phyloP scores from a whole-genome alignment of 73 alveolate species.

The Effrenium voratum region DNA sequence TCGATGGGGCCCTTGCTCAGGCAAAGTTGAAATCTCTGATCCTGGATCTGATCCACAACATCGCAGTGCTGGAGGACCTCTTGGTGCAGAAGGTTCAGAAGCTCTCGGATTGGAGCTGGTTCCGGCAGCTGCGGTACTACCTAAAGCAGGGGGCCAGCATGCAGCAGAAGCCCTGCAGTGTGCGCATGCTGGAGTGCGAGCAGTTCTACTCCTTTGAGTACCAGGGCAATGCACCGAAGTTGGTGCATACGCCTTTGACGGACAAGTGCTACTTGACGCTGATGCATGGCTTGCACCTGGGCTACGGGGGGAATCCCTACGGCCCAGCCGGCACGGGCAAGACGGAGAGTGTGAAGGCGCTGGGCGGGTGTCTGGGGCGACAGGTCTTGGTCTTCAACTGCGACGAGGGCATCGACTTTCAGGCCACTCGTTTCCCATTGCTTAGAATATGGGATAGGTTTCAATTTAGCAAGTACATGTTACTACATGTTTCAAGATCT shows the following conservation, averaged over 20 bases:
- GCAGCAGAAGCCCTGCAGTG: conserved; percentile 65
- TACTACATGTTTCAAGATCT: no score
- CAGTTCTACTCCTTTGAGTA: conserved; percentile 99
- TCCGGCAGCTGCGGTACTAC: conserved; percentile 98
- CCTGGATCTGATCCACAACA: conserved; percentile 99
- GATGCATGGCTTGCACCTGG: conserved; percentile 99
- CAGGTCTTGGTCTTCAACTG: conserved; percentile 99
- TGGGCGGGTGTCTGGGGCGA: conserved; percentile 99
- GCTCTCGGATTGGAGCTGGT: conserved; percentile 99
- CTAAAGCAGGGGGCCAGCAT: conserved; percentile 95
- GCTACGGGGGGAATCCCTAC: conserved; percentile 99
- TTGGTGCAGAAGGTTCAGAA: conserved; percentile 96
- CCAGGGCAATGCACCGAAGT: conserved; percentile 99
- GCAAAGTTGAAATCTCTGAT: conserved; percentile 99
- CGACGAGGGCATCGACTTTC: conserved; percentile 99
- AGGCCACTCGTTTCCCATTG: no score
- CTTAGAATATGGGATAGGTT: no score
- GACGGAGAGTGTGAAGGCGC: conserved; percentile 99
- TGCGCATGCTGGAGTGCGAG: conserved; percentile 92
- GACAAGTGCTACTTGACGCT: conserved; percentile 99
- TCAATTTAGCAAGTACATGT: no score
- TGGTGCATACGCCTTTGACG: conserved; percentile 99
- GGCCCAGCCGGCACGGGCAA: conserved; percentile 99
- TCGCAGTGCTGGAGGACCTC: conserved; percentile 98
- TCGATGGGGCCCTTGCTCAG: conserved; percentile 96